Evolutionary conservation across 352 stramenopile species (phyloP).

Genomic region (Globisporangium nagaii): DNA sequence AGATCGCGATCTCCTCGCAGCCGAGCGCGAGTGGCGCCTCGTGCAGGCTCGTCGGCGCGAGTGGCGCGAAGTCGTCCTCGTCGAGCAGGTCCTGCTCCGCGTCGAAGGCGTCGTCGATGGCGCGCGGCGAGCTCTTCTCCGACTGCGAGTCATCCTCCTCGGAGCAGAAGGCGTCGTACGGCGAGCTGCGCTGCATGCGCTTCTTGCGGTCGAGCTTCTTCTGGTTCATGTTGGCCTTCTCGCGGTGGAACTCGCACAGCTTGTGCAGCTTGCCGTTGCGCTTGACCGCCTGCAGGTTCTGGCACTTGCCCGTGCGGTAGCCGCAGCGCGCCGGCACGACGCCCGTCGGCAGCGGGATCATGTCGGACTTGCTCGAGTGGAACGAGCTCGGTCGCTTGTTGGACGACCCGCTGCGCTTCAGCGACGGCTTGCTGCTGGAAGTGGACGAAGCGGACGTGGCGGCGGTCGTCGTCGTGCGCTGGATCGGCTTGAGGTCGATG

Average conservation of each 20-base stretch:
- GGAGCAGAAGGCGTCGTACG: conserved; percentile 33
- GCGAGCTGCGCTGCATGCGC: conserved; percentile 46
- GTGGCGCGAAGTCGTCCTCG: conserved; percentile 2
- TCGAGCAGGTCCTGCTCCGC: conserved; percentile 11
- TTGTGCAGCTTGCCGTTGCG: conserved; percentile 84
- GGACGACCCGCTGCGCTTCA: conserved; percentile 6
- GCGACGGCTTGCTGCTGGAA: background rate
- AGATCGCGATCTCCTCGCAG: conserved; percentile 69
- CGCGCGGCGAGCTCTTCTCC: conserved; percentile 37
- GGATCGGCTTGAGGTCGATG: conserved; percentile 25
- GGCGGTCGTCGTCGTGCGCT: background rate
- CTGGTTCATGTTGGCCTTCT: conserved; percentile 81
- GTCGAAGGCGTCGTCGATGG: conserved; percentile 32
- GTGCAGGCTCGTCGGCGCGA: conserved; percentile 51
- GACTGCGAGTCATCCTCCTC: conserved; percentile 35
- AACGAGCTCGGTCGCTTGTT: conserved; percentile 7
- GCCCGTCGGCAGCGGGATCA: conserved; percentile 14
- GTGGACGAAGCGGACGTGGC: too few species aligned
- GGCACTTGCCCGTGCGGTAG: conserved; percentile 81
- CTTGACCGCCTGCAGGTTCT: conserved; percentile 74
- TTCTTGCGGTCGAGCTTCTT: conserved; percentile 87
- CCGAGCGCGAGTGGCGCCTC: conserved; percentile 54
- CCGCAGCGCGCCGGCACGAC: conserved; percentile 48
- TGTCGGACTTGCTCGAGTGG: conserved; percentile 11
- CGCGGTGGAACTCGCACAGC: conserved; percentile 79